Percentiles rank a stretch among this genome's conserved stretches.
Evolutionary conservation across 352 stramenopile genomes (phyloP).

Genomic region (Globisporangium canariense): DNA sequence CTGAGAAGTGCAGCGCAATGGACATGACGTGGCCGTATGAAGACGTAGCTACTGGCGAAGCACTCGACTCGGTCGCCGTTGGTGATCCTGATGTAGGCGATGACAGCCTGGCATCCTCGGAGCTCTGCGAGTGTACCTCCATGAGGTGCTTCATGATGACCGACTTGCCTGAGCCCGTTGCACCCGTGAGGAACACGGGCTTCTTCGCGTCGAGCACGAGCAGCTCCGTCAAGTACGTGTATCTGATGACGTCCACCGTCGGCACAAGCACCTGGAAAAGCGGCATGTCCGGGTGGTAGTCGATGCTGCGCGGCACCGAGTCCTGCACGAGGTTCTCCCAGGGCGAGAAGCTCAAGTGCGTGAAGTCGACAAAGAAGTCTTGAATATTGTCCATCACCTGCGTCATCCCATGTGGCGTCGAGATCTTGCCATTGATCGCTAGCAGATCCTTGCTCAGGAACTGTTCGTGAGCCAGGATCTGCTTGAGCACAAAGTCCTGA

Average conservation of each 20-base stretch:
- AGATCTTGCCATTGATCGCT: conserved; percentile 49
- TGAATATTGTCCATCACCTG: conserved; percentile 57
- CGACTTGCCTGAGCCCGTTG: conserved; percentile 88
- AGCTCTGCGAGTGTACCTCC: conserved; percentile 19
- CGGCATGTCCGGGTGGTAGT: conserved; percentile 22
- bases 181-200: conserved; percentile 85
- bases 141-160: conserved; percentile 78
- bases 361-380: conserved; percentile 68
- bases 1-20: conserved; percentile 81
- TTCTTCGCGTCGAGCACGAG: conserved; percentile 55
- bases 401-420: conserved; percentile 31
- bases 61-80: neutral
- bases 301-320: conserved; percentile 15
- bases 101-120: neutral
- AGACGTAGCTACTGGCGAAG: conserved; percentile 3
- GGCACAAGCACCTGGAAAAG: conserved; percentile 64
- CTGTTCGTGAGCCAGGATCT: conserved; percentile 42
- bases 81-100: neutral
- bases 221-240: conserved; percentile 53
- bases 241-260: conserved; percentile 62
- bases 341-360: conserved; percentile 56
- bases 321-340: conserved; percentile 33
- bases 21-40: conserved; percentile 33
- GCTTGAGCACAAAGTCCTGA: conserved; percentile 45
- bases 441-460: conserved; percentile 52